Evolutionary conservation across 2,329 filamentous ascomycete species (phyloP).

Genomic region (Ambrosiella cleistominuta): DNA sequence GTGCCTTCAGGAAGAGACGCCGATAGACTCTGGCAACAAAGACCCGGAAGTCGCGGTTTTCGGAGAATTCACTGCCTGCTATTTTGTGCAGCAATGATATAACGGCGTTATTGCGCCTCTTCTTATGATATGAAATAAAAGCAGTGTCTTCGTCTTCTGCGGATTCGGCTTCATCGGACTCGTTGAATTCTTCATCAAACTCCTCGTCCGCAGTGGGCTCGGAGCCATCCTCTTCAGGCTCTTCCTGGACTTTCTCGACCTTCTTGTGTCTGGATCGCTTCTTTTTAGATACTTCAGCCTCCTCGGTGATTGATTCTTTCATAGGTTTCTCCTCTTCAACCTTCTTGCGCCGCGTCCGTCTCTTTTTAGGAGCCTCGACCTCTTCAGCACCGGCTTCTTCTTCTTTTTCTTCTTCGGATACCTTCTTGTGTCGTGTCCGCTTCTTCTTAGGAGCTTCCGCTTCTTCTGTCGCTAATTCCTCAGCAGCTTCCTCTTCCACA

Average conservation of each 20-base stretch:
- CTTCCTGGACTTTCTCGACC: neutral
- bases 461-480: neutral
- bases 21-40: constrained; percentile 2
- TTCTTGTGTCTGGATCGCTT: neutral
- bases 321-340: neutral
- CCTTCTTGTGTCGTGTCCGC: neutral
- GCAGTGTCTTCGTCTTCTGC: neutral
- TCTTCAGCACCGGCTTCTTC: neutral
- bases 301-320: neutral
- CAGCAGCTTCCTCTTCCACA: neutral
- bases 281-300: neutral
- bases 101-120: neutral
- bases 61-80: neutral
- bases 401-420: neutral
- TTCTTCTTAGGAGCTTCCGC: neutral
- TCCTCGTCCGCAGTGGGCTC: neutral
- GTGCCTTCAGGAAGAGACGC: neutral
- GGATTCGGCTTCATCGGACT: neutral
- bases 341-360: neutral
- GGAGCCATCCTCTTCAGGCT: neutral
- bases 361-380: neutral
- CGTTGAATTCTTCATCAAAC: neutral
- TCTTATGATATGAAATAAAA: neutral
- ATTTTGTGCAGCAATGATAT: neutral
- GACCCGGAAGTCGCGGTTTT: neutral